phyloP scores from a whole-genome alignment of 371 early-diverging fungal species.

The Mucor circinelloides region DNA sequence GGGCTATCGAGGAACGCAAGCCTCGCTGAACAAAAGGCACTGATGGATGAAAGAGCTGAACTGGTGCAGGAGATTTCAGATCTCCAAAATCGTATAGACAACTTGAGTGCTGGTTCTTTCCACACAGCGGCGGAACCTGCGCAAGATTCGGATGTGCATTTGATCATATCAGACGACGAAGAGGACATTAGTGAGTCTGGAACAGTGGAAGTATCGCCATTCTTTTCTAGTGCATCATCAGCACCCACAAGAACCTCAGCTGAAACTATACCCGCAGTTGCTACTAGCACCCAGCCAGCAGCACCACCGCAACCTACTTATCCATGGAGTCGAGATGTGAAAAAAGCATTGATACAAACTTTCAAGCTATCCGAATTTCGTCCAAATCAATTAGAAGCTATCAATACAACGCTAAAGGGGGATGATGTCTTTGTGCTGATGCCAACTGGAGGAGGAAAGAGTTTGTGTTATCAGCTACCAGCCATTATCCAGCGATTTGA shows the following conservation, averaged over 20 bases:
- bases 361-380: constrained; percentile 90
- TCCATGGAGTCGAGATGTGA: constrained; percentile 85
- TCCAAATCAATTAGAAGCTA: constrained; percentile 92
- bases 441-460: constrained; percentile 99
- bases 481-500: constrained; percentile 66
- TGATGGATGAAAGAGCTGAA: constrained; percentile 1
- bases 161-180: constrained; percentile 2
- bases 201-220: not conserved
- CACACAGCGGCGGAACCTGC: not conserved
- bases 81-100: not conserved
- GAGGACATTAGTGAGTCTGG: not conserved
- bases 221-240: not conserved
- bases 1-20: not conserved
- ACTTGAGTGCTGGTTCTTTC: not conserved
- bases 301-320: constrained; percentile 5
- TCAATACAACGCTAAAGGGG: constrained; percentile 87
- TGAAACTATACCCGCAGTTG: not conserved
- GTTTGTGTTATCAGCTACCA: constrained; percentile 98
- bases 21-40: not conserved
- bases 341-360: constrained; percentile 65
- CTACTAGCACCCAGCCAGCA: not conserved
- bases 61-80: not conserved
- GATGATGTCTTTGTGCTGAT: constrained; percentile 98
- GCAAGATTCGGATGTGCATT: not conserved
- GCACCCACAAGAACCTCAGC: not conserved